These are phyloP conservation scores for Acidiella bohemica DNA, from an alignment of 495 filamentous ascomycete species.

Conservation along the genomic window DNA sequence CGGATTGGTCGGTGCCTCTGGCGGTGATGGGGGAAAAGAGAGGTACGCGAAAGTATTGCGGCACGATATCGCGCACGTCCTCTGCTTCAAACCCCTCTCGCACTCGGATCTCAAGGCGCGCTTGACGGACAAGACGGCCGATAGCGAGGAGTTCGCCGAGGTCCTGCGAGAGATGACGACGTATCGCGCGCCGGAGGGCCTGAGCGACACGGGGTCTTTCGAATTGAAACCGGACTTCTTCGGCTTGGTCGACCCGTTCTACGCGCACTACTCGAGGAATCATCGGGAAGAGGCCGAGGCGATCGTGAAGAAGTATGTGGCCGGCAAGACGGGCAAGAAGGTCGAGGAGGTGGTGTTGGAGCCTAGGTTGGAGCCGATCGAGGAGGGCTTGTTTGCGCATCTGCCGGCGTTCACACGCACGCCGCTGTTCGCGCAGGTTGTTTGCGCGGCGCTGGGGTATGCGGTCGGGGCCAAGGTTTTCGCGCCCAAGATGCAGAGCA, in stretches of 20 bases:
- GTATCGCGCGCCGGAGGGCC: conserved; percentile 77
- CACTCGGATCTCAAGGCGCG: conserved; percentile 77
- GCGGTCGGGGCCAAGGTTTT: conserved; percentile 30
- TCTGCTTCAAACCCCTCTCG: conserved; percentile 91
- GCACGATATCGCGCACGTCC: conserved; percentile 79
- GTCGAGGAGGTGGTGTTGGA: conserved; percentile 84
- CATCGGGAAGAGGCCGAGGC: conserved; percentile 92
- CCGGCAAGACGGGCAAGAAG: conserved; percentile 73
- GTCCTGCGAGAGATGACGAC: conserved; percentile 79
- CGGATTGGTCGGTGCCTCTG: conserved; percentile 56
- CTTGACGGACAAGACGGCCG: conserved; percentile 72
- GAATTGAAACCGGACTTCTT: conserved; percentile 76
- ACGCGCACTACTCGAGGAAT: conserved; percentile 88
- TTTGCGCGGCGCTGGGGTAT: conserved; percentile 77
- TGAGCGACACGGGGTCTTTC: conserved; percentile 86
- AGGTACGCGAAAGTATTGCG: conserved; percentile 53
- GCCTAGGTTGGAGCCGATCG: conserved; percentile 67
- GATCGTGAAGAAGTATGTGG: conserved; percentile 70
- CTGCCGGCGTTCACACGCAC: conserved; percentile 67
- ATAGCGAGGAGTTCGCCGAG: conserved; percentile 62
- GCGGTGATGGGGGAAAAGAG: conserved; percentile 48
- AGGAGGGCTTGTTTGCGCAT: conserved; percentile 58
- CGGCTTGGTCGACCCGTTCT: conserved; percentile 83
- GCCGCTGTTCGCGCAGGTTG: conserved; percentile 75
- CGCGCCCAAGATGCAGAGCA: conserved; percentile 52